Base-by-base conservation (phyloP, 1,284 basidiomycete genomes). In the Anthracocystis setariae region DNA sequence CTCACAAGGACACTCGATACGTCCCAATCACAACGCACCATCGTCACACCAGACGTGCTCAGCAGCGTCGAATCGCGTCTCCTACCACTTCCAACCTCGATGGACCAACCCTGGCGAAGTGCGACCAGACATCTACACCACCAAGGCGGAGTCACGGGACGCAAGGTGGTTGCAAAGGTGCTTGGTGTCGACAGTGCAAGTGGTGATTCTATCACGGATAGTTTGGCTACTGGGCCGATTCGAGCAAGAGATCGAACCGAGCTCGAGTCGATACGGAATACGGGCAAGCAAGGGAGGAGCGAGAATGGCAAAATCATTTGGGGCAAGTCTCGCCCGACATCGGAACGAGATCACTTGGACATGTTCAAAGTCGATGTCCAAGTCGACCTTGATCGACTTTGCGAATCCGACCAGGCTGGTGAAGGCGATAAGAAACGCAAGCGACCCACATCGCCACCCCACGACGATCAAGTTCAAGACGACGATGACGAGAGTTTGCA, bases 301-400 rank as follows among this genome's bases (percentile, higher is more conserved):
- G 65, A 68, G 15, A 24, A 47, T 8, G 65, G 65, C 10, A 55
- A 48, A 46, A 39, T 38, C 10, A 46, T 68, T 44, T 68, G 70
- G 70, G 70, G 69, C 13, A 67, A 63, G 32, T 63, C 69, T 13
- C 21, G 60, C n/a, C 56, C 42, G 1, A 23, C 37, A 10, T 5
- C 29, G 29, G 29, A 18, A 7, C 44, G 52, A 8, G 33, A 42
- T 4, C 13, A 7, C 12, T 18, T 47, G 2, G n/a, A 47, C 23
- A 8, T 10, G 0, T 35, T 43, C 15, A 55, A 59, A 29, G 64
- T 61, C 9, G 38, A 35, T 1, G 20, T 29, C 2, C 53, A 65
- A 0, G 39, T 9, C 12, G 53, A 29, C 29, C 29, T 29, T 29
- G 29, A 29, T 5, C 29, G 12, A 29, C 5, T 7, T 12, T 12